Conservation (phyloP, 495 filamentous ascomycete genomes). For the Penicillium lividum region DNA sequence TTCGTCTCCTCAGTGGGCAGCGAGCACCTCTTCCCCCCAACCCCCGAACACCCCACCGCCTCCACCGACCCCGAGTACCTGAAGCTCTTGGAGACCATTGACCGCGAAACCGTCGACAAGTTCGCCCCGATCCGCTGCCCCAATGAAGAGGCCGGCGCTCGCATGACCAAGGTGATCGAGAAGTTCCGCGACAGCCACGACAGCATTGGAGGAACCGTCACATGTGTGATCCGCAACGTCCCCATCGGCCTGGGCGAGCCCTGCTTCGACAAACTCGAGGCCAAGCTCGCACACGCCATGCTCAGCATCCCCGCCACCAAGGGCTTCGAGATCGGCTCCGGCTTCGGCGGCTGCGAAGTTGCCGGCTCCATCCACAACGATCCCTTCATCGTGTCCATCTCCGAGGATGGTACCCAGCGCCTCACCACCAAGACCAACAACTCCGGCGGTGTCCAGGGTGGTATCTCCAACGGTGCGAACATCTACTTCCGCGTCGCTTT, state of each 20-base stretch:
- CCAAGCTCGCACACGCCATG: conserved; percentile 93
- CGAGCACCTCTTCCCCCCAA: conserved; percentile 82
- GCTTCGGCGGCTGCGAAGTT: conserved; percentile 84
- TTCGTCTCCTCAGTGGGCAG: conserved; percentile 86
- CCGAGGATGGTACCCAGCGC: conserved; percentile 41
- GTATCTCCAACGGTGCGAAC: conserved; percentile 90
- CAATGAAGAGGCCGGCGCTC: conserved; percentile 57
- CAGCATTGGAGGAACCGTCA: conserved; percentile 95
- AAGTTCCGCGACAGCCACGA: conserved; percentile 76
- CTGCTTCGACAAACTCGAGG: conserved; percentile 95
- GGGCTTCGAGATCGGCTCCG: conserved; percentile 94
- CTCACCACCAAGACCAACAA: conserved; percentile 95
- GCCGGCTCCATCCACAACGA: conserved; percentile 95
- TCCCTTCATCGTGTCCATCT: conserved; percentile 67
- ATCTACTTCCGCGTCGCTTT: conserved; percentile 97
- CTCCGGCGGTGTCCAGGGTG: conserved; percentile 94
- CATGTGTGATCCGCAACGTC: conserved; percentile 90
- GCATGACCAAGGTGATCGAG: conserved; percentile 81
- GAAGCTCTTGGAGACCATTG: conserved; percentile 68
- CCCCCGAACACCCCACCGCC: conserved; percentile 66
- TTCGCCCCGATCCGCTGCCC: conserved; percentile 89
- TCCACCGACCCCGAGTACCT: conserved; percentile 86
- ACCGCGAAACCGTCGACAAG: conserved; percentile 76
- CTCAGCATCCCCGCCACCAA: conserved; percentile 96
- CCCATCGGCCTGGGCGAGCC: conserved; percentile 91